Evolutionary conservation across 805 yeast genomes (phyloP), one percentile per base, ranked within the genome.

Genomic region (Yarrowia hollandica): DNA sequence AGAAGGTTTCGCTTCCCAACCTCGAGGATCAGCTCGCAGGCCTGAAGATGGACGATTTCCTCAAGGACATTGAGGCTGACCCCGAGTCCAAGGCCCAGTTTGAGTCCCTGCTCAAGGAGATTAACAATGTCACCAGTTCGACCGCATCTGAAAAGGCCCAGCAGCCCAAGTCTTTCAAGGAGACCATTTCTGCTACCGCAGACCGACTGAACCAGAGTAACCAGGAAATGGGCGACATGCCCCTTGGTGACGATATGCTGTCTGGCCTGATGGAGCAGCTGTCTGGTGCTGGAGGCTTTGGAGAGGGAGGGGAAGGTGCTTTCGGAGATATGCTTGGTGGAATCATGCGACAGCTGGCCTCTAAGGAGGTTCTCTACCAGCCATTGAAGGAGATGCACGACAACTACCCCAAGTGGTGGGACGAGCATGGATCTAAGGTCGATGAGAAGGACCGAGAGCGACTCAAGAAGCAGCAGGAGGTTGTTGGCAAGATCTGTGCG

Each of bases 291-390:
- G 68, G 69, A 4, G 63, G 56, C n/a, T 64, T 63, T 9, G 80
- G 71, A 3, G 64, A 68, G 5, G 68, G 68, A 5, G 63, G 55
- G 8, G 66, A 63, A 4, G 80, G 71, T 2, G 75, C 71, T 1
- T 81, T 78, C 61, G 72, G 86, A 63, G 90, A 86, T 67, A 79
- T 85, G 72, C 73, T 89, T 62, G 79, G 78, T 16, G 89, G 87
- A 33, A 83, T 92, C 83, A 76, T 92, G 66, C 85, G 83, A 62
- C 92, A 90, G 68, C 78, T 92, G 69, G 82, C 94, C 7, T 82
- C 94, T 5, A 92, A 90, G 68, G 91, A 85, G 60, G 87, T 91
- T 18, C 77, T 92, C 34, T 91, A 88, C 68, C 96, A 86, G 65
- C 97, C 98, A 2, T 79, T 92, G 73, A 86, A 85, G 67, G 96